Percentiles rank a stretch among this genome's conserved stretches.
These are phyloP conservation scores for Dictyostelium firmibasis DNA, from an alignment of 78 protist species.

Conservation along the genomic window DNA sequence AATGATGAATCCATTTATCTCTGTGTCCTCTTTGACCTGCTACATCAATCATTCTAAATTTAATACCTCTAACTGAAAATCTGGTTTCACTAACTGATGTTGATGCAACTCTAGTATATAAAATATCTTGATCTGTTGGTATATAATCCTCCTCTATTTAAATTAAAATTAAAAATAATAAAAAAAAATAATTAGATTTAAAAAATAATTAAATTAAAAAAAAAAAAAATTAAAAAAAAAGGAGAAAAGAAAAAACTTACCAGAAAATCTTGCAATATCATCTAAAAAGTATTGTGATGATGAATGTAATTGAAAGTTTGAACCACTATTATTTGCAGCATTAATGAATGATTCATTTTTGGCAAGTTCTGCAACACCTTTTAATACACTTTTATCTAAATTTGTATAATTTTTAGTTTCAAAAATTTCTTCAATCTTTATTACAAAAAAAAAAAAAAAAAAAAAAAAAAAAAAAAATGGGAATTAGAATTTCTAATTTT, in stretches of 20 bases:
- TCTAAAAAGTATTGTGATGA: conserved; percentile 48
- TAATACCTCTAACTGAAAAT: conserved; percentile 54
- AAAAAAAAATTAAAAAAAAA: too few species aligned
- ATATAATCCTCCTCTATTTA: conserved; percentile 44
- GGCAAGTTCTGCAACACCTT: conserved; percentile 3
- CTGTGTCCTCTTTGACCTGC: conserved; percentile 96
- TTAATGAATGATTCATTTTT: conserved; percentile 27
- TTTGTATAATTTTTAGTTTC: conserved; percentile 14
- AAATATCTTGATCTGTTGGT: conserved; percentile 87
- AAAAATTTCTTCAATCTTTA: conserved; percentile 15
- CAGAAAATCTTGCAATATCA: conserved; percentile 7
- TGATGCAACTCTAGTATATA: conserved; percentile 85
- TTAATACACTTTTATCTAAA: not conserved
- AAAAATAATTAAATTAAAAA: not conserved
- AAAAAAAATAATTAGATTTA: not conserved
- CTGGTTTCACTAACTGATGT: conserved; percentile 79
- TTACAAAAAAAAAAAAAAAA: not conserved
- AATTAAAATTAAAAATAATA: not conserved
- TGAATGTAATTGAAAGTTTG: conserved; percentile 67
- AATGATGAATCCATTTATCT: conserved; percentile 92
- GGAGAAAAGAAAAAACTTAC: not conserved
- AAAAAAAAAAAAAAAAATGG: not conserved
- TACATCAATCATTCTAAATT: conserved; percentile 89
- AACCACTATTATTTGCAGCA: conserved; percentile 40
- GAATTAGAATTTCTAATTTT: not conserved